A percentile compares a stretch with the other conserved stretches of the same genome.
phyloP scores from a whole-genome alignment of 495 filamentous ascomycete genomes.

The Terfezia boudieri region DNA sequence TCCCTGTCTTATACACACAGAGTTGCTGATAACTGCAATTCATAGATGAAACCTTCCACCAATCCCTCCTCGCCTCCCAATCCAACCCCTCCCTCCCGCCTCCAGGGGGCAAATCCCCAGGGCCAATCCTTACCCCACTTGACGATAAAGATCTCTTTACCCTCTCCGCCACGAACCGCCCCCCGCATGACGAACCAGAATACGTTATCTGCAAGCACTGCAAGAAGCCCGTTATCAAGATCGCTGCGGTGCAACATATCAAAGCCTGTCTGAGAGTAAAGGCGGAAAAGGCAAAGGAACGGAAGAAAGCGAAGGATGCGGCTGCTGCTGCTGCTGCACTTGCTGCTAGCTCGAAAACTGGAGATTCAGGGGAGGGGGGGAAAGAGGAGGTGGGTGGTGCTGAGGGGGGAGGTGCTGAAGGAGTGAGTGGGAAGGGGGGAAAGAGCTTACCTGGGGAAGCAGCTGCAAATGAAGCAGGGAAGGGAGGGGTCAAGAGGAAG shows the following conservation, averaged over 20 bases:
- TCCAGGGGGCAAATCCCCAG: slow-evolving; percentile 23
- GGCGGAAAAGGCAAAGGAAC: slow-evolving; percentile 48
- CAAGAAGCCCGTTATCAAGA: slow-evolving; percentile 47
- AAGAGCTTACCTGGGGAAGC: slow-evolving; percentile 31
- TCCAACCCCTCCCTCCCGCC: slow-evolving; percentile 3
- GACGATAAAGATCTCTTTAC: slow-evolving; percentile 43
- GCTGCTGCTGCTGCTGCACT: slow-evolving; percentile 46
- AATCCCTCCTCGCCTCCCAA: not conserved
- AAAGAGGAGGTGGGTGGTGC: slow-evolving; percentile 3
- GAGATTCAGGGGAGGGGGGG: slow-evolving; percentile 31
- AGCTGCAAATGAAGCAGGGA: slow-evolving; percentile 29
- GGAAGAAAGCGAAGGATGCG: slow-evolving; percentile 58
- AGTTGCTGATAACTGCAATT: not conserved
- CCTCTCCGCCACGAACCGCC: slow-evolving; percentile 49
- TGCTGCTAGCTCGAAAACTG: slow-evolving; percentile 30
- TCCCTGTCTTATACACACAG: not conserved
- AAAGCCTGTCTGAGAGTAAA: slow-evolving; percentile 51
- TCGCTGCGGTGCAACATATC: slow-evolving; percentile 40
- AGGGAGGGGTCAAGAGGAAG: slow-evolving; percentile 44
- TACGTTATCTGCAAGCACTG: slow-evolving; percentile 60
- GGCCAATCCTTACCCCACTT: slow-evolving; percentile 45
- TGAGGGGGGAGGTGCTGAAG: slow-evolving; percentile 28
- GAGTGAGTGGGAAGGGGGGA: slow-evolving; percentile 43
- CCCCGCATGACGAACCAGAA: slow-evolving; percentile 44
- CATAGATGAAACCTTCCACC: not conserved